A percentile compares a stretch with the other conserved stretches of the same genome.
Conservation (phyloP, 345 rosid genomes). For the Linum tenue region DNA sequence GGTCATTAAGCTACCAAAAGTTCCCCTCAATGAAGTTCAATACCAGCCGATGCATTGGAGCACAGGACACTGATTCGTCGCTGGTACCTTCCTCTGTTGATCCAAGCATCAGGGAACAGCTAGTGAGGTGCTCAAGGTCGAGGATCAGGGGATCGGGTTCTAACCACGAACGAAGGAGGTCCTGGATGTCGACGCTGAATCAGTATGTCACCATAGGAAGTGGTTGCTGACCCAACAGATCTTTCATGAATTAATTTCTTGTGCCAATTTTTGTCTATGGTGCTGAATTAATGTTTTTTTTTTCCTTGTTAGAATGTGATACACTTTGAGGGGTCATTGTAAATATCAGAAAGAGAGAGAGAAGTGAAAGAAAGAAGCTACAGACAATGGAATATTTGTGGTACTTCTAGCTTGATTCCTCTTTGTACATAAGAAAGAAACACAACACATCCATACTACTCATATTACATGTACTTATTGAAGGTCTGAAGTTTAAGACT, state of each 20-base stretch:
- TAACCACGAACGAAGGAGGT: slow-evolving; percentile 36
- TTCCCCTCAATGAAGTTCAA: slow-evolving; percentile 49
- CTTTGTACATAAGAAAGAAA: background rate
- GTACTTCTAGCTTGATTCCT: background rate
- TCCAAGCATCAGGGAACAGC: slow-evolving; percentile 25
- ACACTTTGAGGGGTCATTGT: slow-evolving; percentile 7
- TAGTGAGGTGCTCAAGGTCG: slow-evolving; percentile 44
- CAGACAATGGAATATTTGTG: background rate
- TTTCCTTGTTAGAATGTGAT: slow-evolving; percentile 6
- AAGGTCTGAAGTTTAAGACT: too few relatives aligned
- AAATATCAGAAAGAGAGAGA: slow-evolving; percentile 5
- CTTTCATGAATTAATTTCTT: background rate
- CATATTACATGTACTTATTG: too few relatives aligned
- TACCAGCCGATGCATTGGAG: slow-evolving; percentile 61
- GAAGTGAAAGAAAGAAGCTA: slow-evolving; percentile 9
- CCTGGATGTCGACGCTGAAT: slow-evolving; percentile 74
- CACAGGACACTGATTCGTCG: slow-evolving; percentile 44
- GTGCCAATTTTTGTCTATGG: background rate
- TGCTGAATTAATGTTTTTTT: background rate
- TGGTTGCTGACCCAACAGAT: slow-evolving; percentile 37
- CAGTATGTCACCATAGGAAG: slow-evolving; percentile 51
- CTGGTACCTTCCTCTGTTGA: slow-evolving; percentile 30
- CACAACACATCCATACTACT: too few relatives aligned
- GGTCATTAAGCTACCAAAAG: slow-evolving; percentile 61
- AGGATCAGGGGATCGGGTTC: slow-evolving; percentile 45